phyloP scores from a whole-genome alignment of 768 basidiomycete species.

The Dacryopinax primogenitus region DNA sequence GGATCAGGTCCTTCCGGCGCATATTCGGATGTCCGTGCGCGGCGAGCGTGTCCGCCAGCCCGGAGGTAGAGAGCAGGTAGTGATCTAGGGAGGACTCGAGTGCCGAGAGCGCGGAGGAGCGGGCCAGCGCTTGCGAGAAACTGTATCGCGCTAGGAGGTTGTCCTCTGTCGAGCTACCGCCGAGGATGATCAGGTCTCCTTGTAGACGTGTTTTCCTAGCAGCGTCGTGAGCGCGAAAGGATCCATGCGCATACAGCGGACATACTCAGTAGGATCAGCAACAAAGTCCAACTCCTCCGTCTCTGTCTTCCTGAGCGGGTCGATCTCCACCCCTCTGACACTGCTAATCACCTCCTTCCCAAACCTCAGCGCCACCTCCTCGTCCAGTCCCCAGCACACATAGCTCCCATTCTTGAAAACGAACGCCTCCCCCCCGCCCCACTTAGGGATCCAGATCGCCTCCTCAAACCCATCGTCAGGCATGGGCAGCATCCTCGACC shows the following conservation, averaged over 20 bases:
- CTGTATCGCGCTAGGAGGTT: constrained; percentile 80
- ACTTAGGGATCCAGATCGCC: constrained; percentile 65
- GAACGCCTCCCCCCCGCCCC: constrained; percentile 71
- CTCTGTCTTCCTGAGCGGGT: constrained; percentile 53
- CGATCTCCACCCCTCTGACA: constrained; percentile 47
- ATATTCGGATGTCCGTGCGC: constrained; percentile 75
- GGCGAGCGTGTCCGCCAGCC: constrained; percentile 61
- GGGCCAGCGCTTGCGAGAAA: constrained; percentile 79
- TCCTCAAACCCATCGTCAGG: constrained; percentile 37
- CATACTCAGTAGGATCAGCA: constrained; percentile 77
- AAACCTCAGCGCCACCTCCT: constrained; percentile 60
- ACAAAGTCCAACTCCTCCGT: constrained; percentile 90
- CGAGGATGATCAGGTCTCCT: constrained; percentile 84
- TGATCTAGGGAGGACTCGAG: constrained; percentile 74
- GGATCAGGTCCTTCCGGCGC: constrained; percentile 67
- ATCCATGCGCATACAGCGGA: neutral
- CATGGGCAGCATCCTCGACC: constrained; percentile 37
- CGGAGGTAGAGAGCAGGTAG: constrained; percentile 71
- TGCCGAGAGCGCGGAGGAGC: constrained; percentile 75
- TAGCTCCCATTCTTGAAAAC: constrained; percentile 79
- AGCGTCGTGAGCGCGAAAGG: constrained; percentile 5
- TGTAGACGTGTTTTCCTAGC: constrained; percentile 80
- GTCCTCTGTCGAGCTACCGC: constrained; percentile 46
- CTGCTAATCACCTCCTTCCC: constrained; percentile 42
- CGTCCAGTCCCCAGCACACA: constrained; percentile 79